Evolutionary conservation across 2,329 filamentous ascomycete species (phyloP), one percentile per base, ranked within the genome.

Genomic region (Stemphylium vesicarium): DNA sequence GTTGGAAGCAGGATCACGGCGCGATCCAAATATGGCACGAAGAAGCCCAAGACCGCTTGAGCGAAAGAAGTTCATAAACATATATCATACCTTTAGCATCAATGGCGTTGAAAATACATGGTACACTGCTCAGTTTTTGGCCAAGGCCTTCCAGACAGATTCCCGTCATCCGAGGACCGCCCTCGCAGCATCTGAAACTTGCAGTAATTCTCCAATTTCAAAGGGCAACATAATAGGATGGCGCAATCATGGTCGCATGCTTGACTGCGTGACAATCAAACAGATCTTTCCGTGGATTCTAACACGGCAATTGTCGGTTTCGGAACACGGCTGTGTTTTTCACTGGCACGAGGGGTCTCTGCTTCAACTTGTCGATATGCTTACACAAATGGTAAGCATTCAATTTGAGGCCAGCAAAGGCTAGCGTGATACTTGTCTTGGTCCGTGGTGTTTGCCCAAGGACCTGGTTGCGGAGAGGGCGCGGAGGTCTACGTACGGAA

Each of bases 1-100:
- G 95, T 99, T 63, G 88, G 87, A 18, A 95, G 87, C 75, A 84
- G 95, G 66, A 85, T 89, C 70, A 91, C 88, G 18, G 92, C 90
- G 76, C 85, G 95, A 70, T 97, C 92, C 71, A 99, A 99, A 80
- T 99, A 96, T 74, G 95, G 95, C 57, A 96, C 95, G 44, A 99
- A 99, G 88, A 98, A 97, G 82, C 94, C 95, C 0, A 98, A 98
- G 88, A 59, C 66, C 1, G 65, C 68, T 46, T 72, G 57, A 51
- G 50, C 16, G 38, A 8, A 8, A 29, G 49, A 40, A 50, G 24
- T 66, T 57, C 64, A 64, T 43, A 67, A 59, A 57, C 44, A 18
- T 71, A 65, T 72, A 72, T 57, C 45, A 68, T 69, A 64, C 54
- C 55, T 57, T 36, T 51, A 53, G 66, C 63, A 71, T 68, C 35